phyloP scores from a whole-genome alignment of 768 basidiomycete species.

The Mrakia hoshinonis region DNA sequence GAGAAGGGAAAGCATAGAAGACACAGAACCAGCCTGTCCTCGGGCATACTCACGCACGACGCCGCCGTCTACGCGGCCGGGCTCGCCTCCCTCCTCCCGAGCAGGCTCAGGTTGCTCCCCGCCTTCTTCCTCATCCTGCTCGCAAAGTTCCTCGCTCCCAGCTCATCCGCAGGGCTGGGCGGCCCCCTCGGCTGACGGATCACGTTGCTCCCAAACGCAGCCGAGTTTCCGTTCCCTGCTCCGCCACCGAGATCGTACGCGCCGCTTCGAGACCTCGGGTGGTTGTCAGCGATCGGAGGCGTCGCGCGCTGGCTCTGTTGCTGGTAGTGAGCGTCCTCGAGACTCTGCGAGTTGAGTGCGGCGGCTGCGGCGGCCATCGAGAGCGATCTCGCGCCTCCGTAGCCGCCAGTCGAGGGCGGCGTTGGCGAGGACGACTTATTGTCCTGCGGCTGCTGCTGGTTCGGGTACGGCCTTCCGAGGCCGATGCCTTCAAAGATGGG shows the following conservation, averaged over 20 bases:
- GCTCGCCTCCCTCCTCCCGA: neutral
- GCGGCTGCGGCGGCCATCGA: slow-evolving; percentile 2
- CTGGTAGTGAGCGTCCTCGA: neutral
- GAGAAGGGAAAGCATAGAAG: slow-evolving; percentile 2
- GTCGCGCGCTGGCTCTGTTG: neutral
- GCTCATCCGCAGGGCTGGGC: slow-evolving; percentile 56
- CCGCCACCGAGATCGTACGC: slow-evolving; percentile 5
- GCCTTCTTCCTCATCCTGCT: slow-evolving; percentile 12
- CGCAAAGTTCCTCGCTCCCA: slow-evolving; percentile 30
- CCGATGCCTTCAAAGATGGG: slow-evolving; percentile 71
- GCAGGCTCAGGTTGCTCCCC: neutral
- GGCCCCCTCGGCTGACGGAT: slow-evolving; percentile 80
- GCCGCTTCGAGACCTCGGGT: neutral
- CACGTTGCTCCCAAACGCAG: slow-evolving; percentile 34
- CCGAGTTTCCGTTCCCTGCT: slow-evolving; percentile 1
- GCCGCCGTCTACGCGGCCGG: neutral
- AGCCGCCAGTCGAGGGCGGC: slow-evolving; percentile 31
- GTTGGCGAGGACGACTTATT: neutral
- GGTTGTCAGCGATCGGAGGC: neutral
- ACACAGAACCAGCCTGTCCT: neutral
- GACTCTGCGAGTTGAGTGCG: neutral
- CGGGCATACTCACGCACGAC: neutral
- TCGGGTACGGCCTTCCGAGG: slow-evolving; percentile 60
- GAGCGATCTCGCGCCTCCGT: neutral
- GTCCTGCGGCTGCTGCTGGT: slow-evolving; percentile 30